Percentiles rank a stretch among this genome's conserved stretches.
Evolutionary conservation across 2,329 filamentous ascomycete species (phyloP).

Genomic region (Arthrobotrys pseudoclavata): DNA sequence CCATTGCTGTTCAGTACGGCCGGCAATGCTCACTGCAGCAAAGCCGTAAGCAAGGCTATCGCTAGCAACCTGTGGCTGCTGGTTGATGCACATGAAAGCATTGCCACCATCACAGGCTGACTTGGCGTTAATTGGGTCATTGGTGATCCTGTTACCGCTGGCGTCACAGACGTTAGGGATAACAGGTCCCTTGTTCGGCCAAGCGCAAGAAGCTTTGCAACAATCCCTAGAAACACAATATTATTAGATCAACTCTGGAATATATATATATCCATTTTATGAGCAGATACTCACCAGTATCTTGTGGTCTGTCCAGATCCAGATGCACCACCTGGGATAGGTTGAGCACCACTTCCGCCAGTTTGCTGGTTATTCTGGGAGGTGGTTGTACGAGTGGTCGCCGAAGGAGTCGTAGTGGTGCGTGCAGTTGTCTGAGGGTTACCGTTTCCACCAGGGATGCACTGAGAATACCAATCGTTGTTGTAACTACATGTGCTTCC

Average conservation of each 20-base stretch:
- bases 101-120: slow-evolving; percentile 72
- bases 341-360: slow-evolving; percentile 29
- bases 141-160: slow-evolving; percentile 56
- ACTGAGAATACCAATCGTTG: slow-evolving; percentile 63
- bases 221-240: slow-evolving; percentile 70
- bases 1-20: slow-evolving; percentile 73
- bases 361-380: slow-evolving; percentile 20
- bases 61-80: slow-evolving; percentile 75
- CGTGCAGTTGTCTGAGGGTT: slow-evolving; percentile 16
- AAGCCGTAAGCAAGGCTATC: slow-evolving; percentile 75
- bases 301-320: slow-evolving; percentile 65
- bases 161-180: slow-evolving; percentile 56
- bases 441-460: slow-evolving; percentile 58
- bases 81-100: slow-evolving; percentile 74
- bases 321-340: slow-evolving; percentile 55
- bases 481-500: slow-evolving; percentile 56
- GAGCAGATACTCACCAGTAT: slow-evolving; percentile 63
- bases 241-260: slow-evolving; percentile 65
- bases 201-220: slow-evolving; percentile 77
- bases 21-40: slow-evolving; percentile 73
- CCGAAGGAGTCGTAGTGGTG: slow-evolving; percentile 24
- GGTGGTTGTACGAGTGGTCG: slow-evolving; percentile 45
- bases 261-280: slow-evolving; percentile 64
- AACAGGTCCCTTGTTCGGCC: slow-evolving; percentile 60
- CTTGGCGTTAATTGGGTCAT: slow-evolving; percentile 49